Conservation (phyloP, 73 alveolate species). For the Paramecium primaurelia region DNA sequence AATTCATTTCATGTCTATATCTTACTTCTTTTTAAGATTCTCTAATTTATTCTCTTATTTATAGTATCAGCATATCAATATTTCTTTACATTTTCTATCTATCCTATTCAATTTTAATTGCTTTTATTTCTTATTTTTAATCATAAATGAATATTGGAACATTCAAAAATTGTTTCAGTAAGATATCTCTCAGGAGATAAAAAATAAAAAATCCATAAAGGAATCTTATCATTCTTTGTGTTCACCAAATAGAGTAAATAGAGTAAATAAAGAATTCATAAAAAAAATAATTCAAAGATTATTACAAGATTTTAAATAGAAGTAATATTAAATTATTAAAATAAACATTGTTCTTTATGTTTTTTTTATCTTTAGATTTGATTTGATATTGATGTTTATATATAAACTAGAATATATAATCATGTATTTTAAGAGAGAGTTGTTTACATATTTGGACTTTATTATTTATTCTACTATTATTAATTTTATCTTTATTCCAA, state of each 20-base stretch:
- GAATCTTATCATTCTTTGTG: too few relatives aligned
- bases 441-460: not conserved
- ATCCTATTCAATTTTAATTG: not conserved
- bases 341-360: not conserved
- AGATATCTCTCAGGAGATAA: constrained; percentile 78
- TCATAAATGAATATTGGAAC: constrained; percentile 96
- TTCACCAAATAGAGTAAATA: not conserved
- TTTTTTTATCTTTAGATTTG: not conserved
- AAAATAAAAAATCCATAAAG: too few relatives aligned
- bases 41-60: constrained; percentile 99
- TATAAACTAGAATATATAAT: not conserved
- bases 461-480: not conserved
- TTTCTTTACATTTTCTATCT: constrained; percentile 98
- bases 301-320: not conserved
- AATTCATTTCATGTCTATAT: constrained; percentile 92
- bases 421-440: not conserved
- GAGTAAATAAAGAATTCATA: not conserved
- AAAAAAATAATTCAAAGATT: not conserved
- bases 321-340: not conserved
- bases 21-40: constrained; percentile 99
- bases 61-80: constrained; percentile 97
- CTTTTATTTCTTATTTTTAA: constrained; percentile 98
- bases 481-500: not conserved
- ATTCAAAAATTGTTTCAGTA: constrained; percentile 89
- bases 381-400: not conserved